A percentile compares a stretch with the other conserved stretches of the same genome.
phyloP scores from a whole-genome alignment of 805 yeast genomes.

The Saccharomycopsis fodiens region DNA sequence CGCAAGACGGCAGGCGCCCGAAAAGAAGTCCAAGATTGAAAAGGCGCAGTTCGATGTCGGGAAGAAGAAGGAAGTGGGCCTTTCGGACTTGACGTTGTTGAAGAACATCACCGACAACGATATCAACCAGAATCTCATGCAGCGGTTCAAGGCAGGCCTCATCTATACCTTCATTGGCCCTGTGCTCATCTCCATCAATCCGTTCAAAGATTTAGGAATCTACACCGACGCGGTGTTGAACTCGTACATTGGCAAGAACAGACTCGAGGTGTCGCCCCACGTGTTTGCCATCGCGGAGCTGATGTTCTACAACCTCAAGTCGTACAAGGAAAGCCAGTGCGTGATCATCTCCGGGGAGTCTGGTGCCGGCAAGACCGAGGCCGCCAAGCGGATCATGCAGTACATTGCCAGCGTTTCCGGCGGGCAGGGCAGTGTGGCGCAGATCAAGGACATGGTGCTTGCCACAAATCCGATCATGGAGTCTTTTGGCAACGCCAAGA shows the following conservation, averaged over 20 bases:
- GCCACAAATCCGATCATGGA: slow-evolving; percentile 97
- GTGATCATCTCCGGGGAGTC: slow-evolving; percentile 97
- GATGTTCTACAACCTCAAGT: slow-evolving; percentile 91
- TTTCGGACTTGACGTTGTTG: slow-evolving; percentile 83
- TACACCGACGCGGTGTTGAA: slow-evolving; percentile 74
- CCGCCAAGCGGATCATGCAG: slow-evolving; percentile 97
- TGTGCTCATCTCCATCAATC: slow-evolving; percentile 92
- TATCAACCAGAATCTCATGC: slow-evolving; percentile 84
- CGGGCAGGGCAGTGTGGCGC: slow-evolving; percentile 62
- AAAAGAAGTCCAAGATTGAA: slow-evolving; percentile 55
- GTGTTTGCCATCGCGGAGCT: slow-evolving; percentile 97
- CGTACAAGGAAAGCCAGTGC: slow-evolving; percentile 92
- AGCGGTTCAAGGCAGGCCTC: slow-evolving; percentile 80
- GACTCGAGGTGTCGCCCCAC: slow-evolving; percentile 96
- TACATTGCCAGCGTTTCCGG: slow-evolving; percentile 85
- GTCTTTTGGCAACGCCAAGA: slow-evolving; percentile 97
- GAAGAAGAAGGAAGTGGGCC: slow-evolving; percentile 97
- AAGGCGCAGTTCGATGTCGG: slow-evolving; percentile 86
- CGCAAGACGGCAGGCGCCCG: slow-evolving; percentile 43
- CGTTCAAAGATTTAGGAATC: slow-evolving; percentile 93
- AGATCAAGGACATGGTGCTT: slow-evolving; percentile 92
- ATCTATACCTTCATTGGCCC: slow-evolving; percentile 93
- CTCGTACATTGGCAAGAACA: slow-evolving; percentile 81
- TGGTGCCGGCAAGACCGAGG: slow-evolving; percentile 98
- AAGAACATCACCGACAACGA: slow-evolving; percentile 86